Base-by-base conservation (phyloP, 1,139 yeast species). In the Magnusiomyces tetraspermus region DNA sequence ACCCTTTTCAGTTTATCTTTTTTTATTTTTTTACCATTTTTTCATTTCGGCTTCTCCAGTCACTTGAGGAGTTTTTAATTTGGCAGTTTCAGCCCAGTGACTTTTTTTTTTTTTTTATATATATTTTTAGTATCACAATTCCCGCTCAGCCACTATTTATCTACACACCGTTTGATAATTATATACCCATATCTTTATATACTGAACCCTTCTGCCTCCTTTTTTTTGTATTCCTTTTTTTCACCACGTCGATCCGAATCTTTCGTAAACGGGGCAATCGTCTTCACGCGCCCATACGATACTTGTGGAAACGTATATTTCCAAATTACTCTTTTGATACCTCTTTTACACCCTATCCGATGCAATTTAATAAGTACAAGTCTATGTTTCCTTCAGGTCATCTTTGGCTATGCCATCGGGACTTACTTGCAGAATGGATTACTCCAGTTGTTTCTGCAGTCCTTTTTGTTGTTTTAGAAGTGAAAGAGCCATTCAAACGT, bases 401-500 rank as follows among this genome's bases (percentile, higher is more conserved):
- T n/a, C 31, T 40, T 11, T 24, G 48, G 48, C 2, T 6, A 22
- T 47, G 44, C 28, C 50, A 47, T 13, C n/a, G 17, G n/a, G 17
- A 22, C 11, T 22, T 38, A 6, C 33, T 47, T 5, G 26, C 44
- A 10, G 50, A 47, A n/a, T 47, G 50, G 50, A 36, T 47, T 30
- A 47, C 50, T 3, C 33, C 28, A 10, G 24, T 47, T 23, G 33
- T 38, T 5, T n/a, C 38, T 13, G n/a, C 33, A 10, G 50, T 13
- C 3, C 30, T 47, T 4, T 47, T 17, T n/a, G 8, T 37, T 2
- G 31, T 4, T n/a, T 53, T 63, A 48, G 69, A 67, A 48, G 53
- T 58, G 19, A 57, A 53, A 51, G 51, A 53, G 17, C 71, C 71
- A 5, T 65, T 65, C 53, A 64, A 62, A 50, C 59, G 67, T 30